Conservation (phyloP, 2,329 filamentous ascomycete species). For the Purpureocillium lavendulum region DNA sequence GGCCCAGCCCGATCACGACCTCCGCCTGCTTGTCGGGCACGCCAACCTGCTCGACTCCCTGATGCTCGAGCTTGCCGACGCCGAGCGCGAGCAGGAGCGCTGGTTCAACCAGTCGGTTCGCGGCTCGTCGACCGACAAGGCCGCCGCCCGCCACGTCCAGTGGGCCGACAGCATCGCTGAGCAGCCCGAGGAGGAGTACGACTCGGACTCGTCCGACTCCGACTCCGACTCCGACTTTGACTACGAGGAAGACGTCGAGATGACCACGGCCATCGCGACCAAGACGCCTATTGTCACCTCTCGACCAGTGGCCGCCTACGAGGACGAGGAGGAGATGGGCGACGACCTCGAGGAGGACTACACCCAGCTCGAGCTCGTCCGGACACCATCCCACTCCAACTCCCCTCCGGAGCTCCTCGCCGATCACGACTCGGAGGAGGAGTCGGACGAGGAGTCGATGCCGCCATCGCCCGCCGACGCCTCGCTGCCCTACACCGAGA, state of each 20-base stretch:
- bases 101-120: conserved; percentile 97
- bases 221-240: conserved; percentile 36
- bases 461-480: conserved; percentile 59
- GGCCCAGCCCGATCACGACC: conserved; percentile 83
- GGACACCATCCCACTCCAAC: conserved; percentile 56
- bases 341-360: conserved; percentile 57
- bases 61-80: conserved; percentile 86
- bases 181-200: conserved; percentile 61
- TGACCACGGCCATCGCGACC: conserved; percentile 39
- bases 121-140: conserved; percentile 46
- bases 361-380: conserved; percentile 56
- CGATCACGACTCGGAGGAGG: conserved; percentile 63
- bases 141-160: conserved; percentile 67
- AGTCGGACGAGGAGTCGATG: conserved; percentile 68
- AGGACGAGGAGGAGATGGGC: conserved; percentile 37
- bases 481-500: conserved; percentile 51
- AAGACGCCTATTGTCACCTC: conserved; percentile 34
- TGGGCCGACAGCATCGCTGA: conserved; percentile 77
- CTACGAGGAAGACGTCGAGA: conserved; percentile 51
- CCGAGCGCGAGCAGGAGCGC: conserved; percentile 88
- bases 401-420: conserved; percentile 65
- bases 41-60: conserved; percentile 95
- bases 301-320: conserved; percentile 21
- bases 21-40: conserved; percentile 90
- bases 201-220: conserved; percentile 40